phyloP scores from a whole-genome alignment of 208 protist genomes.

The Trypanosoma lewisi region DNA sequence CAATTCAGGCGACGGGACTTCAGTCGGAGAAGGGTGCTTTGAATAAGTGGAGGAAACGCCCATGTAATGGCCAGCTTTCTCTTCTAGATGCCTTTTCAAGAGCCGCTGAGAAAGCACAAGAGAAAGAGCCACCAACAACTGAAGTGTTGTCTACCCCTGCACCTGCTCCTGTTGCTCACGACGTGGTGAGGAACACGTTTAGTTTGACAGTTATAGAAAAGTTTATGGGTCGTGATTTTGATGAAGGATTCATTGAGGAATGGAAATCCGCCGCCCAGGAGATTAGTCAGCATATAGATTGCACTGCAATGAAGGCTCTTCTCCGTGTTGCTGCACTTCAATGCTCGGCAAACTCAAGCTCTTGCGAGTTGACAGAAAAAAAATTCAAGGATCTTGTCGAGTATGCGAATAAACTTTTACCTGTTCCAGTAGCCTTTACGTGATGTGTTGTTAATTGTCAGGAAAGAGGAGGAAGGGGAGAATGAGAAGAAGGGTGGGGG shows the following conservation, averaged over 20 bases:
- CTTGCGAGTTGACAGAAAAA: background rate
- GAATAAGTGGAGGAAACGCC: slow-evolving; percentile 1
- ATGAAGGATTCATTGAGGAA: slow-evolving; percentile 19
- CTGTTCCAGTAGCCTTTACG: slow-evolving; percentile 20
- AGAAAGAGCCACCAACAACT: too few species aligned
- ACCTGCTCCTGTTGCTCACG: background rate
- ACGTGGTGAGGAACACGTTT: background rate
- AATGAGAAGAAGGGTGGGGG: background rate
- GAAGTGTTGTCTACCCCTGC: too few species aligned
- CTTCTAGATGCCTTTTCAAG: slow-evolving; percentile 54
- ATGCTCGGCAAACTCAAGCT: background rate
- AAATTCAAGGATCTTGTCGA: slow-evolving; percentile 15
- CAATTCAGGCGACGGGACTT: slow-evolving; percentile 72
- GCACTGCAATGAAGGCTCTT: slow-evolving; percentile 49
- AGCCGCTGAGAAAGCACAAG: background rate
- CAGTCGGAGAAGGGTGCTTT: background rate
- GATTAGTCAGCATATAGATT: slow-evolving; percentile 40
- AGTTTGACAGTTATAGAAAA: slow-evolving; percentile 5
- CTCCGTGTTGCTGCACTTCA: slow-evolving; percentile 33
- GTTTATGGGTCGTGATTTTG: slow-evolving; percentile 17
- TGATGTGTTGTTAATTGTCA: background rate
- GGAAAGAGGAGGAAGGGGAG: background rate
- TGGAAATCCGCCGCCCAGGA: slow-evolving; percentile 38
- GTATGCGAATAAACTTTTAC: slow-evolving; percentile 23
- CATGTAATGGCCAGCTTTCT: slow-evolving; percentile 42